Percentiles rank a stretch among this genome's conserved stretches.
phyloP scores from a whole-genome alignment of 306 rosid genomes.

The Casuarina glauca region DNA sequence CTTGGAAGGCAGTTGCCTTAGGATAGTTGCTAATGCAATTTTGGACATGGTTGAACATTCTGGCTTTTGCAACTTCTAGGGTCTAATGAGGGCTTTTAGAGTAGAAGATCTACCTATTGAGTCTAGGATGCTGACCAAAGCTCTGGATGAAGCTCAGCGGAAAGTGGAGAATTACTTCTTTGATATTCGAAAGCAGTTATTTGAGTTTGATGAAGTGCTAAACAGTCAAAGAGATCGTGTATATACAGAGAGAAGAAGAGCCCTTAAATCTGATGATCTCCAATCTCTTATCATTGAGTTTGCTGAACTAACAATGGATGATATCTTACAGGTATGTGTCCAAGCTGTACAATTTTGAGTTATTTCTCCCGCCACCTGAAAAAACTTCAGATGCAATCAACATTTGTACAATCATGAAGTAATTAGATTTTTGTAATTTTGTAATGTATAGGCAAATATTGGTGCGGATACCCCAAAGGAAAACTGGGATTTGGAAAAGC shows the following conservation, averaged over 20 bases:
- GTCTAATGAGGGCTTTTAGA: conserved; percentile 94
- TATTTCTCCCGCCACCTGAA: neutral
- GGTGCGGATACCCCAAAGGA: conserved; percentile 84
- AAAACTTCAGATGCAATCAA: neutral
- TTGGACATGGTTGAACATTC: conserved; percentile 13
- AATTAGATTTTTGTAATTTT: conserved; percentile 13
- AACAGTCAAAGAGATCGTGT: conserved; percentile 97
- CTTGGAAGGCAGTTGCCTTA: conserved; percentile 25
- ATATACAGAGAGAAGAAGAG: conserved; percentile 93
- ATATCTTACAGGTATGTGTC: conserved; percentile 67
- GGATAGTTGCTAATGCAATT: conserved; percentile 24
- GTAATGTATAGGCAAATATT: conserved; percentile 76
- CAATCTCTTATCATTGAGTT: conserved; percentile 86
- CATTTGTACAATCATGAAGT: neutral
- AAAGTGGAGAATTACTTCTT: conserved; percentile 97
- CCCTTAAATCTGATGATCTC: conserved; percentile 80
- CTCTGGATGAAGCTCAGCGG: conserved; percentile 97
- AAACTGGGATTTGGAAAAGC: conserved; percentile 94
- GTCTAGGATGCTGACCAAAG: conserved; percentile 96
- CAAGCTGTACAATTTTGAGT: neutral
- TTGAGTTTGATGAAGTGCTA: conserved; percentile 91
- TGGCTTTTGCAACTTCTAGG: conserved; percentile 52
- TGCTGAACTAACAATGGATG: conserved; percentile 98
- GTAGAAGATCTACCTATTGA: conserved; percentile 97
- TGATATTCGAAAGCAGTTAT: conserved; percentile 93